Conservation (phyloP, 192 early-diverging fungal genomes). For the Coemansia sp. region DNA sequence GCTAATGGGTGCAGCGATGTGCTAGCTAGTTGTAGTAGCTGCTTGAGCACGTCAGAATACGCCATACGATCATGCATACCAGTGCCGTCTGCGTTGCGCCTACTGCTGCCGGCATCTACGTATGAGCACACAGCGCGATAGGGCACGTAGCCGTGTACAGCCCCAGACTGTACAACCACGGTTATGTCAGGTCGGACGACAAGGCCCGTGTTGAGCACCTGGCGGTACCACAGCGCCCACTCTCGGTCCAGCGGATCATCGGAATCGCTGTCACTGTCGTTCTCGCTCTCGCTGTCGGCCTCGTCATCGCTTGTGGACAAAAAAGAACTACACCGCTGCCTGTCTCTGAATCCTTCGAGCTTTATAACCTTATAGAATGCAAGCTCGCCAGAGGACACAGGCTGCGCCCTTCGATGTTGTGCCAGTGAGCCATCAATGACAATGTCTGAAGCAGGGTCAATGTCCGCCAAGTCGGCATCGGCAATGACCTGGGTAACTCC, state of each 20-base stretch:
- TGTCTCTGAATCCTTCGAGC: slow-evolving; percentile 32
- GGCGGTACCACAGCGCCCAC: slow-evolving; percentile 39
- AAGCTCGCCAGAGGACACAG: slow-evolving; percentile 6
- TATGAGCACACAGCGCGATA: slow-evolving; percentile 28
- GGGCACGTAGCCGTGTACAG: slow-evolving; percentile 29
- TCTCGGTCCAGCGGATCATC: slow-evolving; percentile 6
- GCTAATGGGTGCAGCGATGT: slow-evolving; percentile 76
- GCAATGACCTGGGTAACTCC: slow-evolving; percentile 17
- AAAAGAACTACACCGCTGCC: not conserved
- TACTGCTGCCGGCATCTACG: not conserved
- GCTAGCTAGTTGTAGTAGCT: slow-evolving; percentile 59
- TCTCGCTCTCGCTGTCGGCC: slow-evolving; percentile 4
- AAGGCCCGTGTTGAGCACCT: slow-evolving; percentile 18
- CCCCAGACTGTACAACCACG: slow-evolving; percentile 38
- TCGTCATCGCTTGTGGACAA: slow-evolving; percentile 6
- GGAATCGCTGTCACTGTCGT: slow-evolving; percentile 7
- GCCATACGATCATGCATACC: slow-evolving; percentile 3
- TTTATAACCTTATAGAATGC: slow-evolving; percentile 41
- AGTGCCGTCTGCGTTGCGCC: not conserved
- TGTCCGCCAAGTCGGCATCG: not conserved
- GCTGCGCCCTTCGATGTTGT: not conserved
- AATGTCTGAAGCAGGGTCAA: slow-evolving; percentile 2
- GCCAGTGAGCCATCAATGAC: not conserved
- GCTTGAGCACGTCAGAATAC: slow-evolving; percentile 14
- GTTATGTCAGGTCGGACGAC: slow-evolving; percentile 36